A percentile compares a stretch with the other conserved stretches of the same genome.
phyloP scores from a whole-genome alignment of 371 early-diverging fungal genomes.

The Batrachochytrium dendrobatidis region DNA sequence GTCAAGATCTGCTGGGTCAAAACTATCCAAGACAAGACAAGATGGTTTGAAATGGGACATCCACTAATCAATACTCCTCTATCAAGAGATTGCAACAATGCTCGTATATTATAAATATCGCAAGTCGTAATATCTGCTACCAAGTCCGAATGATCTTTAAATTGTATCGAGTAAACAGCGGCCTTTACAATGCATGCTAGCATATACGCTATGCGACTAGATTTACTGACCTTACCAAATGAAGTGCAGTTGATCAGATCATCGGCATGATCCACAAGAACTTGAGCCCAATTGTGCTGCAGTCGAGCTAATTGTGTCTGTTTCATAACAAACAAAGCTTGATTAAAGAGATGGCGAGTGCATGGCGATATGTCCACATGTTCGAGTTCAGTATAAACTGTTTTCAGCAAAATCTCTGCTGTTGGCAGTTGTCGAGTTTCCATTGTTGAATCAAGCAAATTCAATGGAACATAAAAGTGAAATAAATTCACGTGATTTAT shows the following conservation, averaged over 20 bases:
- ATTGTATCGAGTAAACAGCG: background rate
- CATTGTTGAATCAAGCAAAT: no score
- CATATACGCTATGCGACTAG: background rate
- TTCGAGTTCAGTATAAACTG: no score
- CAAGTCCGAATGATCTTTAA: background rate
- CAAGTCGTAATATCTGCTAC: background rate
- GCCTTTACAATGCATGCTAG: constrained; percentile 5
- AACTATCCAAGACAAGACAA: background rate
- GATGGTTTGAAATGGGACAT: background rate
- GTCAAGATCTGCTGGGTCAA: background rate
- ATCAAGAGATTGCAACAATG: constrained; percentile 7
- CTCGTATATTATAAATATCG: background rate
- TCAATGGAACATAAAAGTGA: no score
- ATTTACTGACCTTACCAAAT: background rate
- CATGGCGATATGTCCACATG: no score
- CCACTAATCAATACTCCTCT: constrained; percentile 7
- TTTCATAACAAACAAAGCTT: no score
- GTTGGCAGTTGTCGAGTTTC: no score
- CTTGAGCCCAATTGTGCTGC: constrained; percentile 6
- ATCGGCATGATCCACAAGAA: constrained; percentile 1
- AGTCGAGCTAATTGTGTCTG: no score
- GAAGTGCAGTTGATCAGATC: constrained; percentile 1
- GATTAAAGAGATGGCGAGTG: no score
- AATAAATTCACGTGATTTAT: no score
- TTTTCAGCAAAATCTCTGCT: no score